Evolutionary conservation across 352 stramenopile species (phyloP), one percentile per base, ranked within the genome.

Genomic region (Pythium sukuiense): DNA sequence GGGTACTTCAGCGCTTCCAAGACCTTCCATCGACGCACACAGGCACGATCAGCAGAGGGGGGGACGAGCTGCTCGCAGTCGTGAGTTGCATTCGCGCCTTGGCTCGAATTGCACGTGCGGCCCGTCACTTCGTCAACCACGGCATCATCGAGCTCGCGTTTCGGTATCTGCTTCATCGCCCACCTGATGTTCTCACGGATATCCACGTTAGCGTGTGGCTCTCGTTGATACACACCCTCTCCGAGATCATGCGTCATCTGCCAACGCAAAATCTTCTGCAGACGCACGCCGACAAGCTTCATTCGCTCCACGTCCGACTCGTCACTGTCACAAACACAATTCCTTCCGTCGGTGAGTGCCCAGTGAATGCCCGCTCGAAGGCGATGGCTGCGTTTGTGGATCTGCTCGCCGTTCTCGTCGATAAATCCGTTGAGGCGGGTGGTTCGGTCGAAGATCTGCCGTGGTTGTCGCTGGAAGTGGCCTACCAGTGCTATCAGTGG

Each of bases 131-230:
- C n/a, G 29, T 55, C 27, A 14, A 46, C 20, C 56, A 62, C n/a
- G 56, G 41, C 24, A 32, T 62, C 9, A 14, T 33, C 2, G 56
- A 62, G 6, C 37, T 55, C 26, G 39, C 56, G 27, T 62, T 62
- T n/a, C 26, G 30, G 3, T 55, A 55, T 13, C 30, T 62, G 14
- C 49, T 33, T 20, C n/a, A 39, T 11, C 30, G 56, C 18, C 30
- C 56, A 32, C 14, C 18, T 24, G 30, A 20, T 8, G 27, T 30
- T 6, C 3, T 20, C 2, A 20, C 24, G 16, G 26, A 13, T 3
- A 11, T 43, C 9, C 27, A 62, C 7, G 8, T 32, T 6, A 5
- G 24, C 6, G 39, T 62, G 18, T 62, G 56, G 56, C 45, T 11
- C 12, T 9, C 24, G 18, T n/a, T 62, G 18, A 16, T 62, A 5